A percentile compares a stretch with the other conserved stretches of the same genome.
These are phyloP conservation scores for Pisolithus thermaeus DNA, from an alignment of 1,284 basidiomycete species.

Conservation along the genomic window DNA sequence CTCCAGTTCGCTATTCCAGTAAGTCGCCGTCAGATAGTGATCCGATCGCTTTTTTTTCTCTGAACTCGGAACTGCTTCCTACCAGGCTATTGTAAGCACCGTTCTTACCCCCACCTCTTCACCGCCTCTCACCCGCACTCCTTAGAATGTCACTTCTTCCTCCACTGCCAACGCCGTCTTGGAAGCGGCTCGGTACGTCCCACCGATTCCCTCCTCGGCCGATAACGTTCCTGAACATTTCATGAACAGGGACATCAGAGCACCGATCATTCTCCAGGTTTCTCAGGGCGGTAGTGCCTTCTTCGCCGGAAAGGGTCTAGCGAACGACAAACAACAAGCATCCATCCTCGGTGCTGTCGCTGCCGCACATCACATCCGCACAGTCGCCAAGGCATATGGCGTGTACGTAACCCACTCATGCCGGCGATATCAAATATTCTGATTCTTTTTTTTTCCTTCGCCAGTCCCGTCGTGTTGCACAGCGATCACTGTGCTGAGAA, in stretches of 20 bases:
- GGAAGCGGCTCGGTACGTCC: constrained; percentile 61
- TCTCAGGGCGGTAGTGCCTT: constrained; percentile 97
- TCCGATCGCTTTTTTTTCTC: not conserved
- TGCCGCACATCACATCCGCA: constrained; percentile 89
- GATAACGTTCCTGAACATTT: constrained; percentile 6
- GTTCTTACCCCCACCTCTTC: constrained; percentile 5
- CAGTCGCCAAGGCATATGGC: constrained; percentile 85
- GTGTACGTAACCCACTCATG: constrained; percentile 52
- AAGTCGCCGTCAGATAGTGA: constrained; percentile 25
- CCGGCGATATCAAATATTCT: not conserved
- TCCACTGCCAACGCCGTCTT: constrained; percentile 72
- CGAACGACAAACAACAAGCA: constrained; percentile 96
- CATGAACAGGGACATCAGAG: constrained; percentile 70
- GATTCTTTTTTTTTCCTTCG: not conserved
- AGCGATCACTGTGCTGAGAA: constrained; percentile 99
- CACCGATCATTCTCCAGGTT: constrained; percentile 96
- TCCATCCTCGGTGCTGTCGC: constrained; percentile 90
- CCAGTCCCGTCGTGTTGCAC: constrained; percentile 93
- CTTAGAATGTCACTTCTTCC: constrained; percentile 67
- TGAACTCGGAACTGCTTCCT: not conserved
- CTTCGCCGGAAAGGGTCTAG: constrained; percentile 95
- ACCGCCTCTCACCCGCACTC: not conserved
- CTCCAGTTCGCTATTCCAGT: constrained; percentile 67
- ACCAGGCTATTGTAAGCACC: constrained; percentile 53
- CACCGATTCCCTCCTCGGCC: not conserved